These are phyloP conservation scores for Aaosphaeria pasadenensis DNA, from an alignment of 2,329 filamentous ascomycete species.

Conservation along the genomic window DNA sequence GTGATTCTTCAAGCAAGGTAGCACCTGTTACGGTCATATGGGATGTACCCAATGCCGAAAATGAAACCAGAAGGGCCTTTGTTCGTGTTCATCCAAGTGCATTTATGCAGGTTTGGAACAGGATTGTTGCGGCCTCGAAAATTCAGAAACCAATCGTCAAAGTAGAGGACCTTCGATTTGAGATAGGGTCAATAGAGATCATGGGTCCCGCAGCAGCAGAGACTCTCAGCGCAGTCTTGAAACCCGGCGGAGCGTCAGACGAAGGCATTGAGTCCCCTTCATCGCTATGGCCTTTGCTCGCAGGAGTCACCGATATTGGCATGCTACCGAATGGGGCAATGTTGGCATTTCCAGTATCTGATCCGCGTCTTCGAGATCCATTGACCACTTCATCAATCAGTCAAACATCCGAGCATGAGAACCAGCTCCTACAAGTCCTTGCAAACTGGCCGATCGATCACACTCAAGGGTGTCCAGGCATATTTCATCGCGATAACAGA, in stretches of 20 bases:
- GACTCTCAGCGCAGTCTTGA: conserved; percentile 67
- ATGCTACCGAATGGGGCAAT: conserved; percentile 68
- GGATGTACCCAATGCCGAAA: conserved; percentile 46
- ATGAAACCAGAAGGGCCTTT: conserved; percentile 55
- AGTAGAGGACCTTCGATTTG: conserved; percentile 67
- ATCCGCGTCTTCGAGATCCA: conserved; percentile 79
- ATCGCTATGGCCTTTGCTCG: conserved; percentile 26
- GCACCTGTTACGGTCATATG: conserved; percentile 74
- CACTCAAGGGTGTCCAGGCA: conserved; percentile 43
- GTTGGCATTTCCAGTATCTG: conserved; percentile 69
- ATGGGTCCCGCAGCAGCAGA: conserved; percentile 76
- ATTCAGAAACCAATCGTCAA: conserved; percentile 60
- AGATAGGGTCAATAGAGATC: conserved; percentile 70
- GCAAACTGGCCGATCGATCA: conserved; percentile 66
- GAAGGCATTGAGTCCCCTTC: conserved; percentile 13
- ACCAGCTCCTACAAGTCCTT: conserved; percentile 57
- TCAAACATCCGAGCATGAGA: conserved; percentile 20
- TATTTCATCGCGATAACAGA: conserved; percentile 69
- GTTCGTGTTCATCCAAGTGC: conserved; percentile 80
- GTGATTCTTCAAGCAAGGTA: conserved; percentile 53
- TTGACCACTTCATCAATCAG: conserved; percentile 51
- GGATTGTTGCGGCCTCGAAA: conserved; percentile 57
- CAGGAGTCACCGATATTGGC: conserved; percentile 47
- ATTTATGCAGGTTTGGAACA: conserved; percentile 66
- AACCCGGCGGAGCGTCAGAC: conserved; percentile 36